phyloP scores from a whole-genome alignment of 805 yeast species.

The Metschnikowia vanudenii region DNA sequence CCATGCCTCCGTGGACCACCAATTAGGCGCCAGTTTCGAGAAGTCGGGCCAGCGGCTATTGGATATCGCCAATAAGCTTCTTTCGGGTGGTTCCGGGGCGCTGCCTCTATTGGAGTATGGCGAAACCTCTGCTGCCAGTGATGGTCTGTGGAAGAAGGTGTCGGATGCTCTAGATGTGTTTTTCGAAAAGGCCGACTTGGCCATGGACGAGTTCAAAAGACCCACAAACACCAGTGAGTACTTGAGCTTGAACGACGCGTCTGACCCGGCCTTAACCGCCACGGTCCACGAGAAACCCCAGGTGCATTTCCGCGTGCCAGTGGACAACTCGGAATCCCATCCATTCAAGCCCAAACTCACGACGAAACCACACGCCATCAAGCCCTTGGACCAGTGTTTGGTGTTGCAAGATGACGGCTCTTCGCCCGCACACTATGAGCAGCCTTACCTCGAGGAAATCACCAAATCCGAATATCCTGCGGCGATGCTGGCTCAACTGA shows the following conservation, averaged over 20 bases:
- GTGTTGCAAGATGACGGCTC: conserved; percentile 4
- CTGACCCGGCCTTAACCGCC: conserved; percentile 2
- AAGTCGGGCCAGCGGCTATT: conserved; percentile 43
- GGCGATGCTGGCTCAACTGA: conserved; percentile 36
- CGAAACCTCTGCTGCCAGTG: conserved; percentile 40
- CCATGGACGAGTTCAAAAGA: conserved; percentile 47
- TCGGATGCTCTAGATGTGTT: conserved; percentile 63
- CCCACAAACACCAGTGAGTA: conserved; percentile 23
- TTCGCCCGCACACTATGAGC: conserved; percentile 42
- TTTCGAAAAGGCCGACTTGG: conserved; percentile 74
- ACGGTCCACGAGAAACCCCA: conserved; percentile 60
- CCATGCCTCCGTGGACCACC: conserved; percentile 58
- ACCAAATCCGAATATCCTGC: conserved; percentile 66
- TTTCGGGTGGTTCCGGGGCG: conserved; percentile 29
- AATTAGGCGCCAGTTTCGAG: conserved; percentile 40
- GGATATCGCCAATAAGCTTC: conserved; percentile 45
- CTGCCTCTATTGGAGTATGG: conserved; percentile 30
- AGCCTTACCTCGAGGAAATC: conserved; percentile 83
- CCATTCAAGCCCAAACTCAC: conserved; percentile 79
- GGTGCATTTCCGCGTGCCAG: conserved; percentile 47
- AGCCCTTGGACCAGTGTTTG: conserved; percentile 53
- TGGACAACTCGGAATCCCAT: conserved; percentile 64
- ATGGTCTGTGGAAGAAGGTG: conserved; percentile 59
- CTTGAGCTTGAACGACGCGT: conserved; percentile 9
- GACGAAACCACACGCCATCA: conserved; percentile 68